Evolutionary conservation across 352 stramenopile species (phyloP).

Genomic region (Pilasporangium apinafurcum): DNA sequence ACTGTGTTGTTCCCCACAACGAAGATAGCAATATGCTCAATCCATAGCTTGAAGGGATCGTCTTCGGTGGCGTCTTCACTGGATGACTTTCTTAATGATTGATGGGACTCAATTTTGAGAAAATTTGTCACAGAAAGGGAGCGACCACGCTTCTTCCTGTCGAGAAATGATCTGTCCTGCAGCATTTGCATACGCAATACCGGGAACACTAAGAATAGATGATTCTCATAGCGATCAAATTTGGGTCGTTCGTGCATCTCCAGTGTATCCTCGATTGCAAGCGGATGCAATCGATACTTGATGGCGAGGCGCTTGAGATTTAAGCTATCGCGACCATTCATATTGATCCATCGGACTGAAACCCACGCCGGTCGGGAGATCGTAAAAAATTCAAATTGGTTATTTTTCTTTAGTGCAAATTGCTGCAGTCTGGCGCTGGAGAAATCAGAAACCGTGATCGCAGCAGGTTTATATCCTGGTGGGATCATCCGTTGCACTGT

Average conservation of each 20-base stretch:
- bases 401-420: conserved; percentile 40
- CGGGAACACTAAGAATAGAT: conserved; percentile 81
- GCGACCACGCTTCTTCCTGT: conserved; percentile 26
- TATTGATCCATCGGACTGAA: conserved; percentile 85
- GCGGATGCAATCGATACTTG: conserved; percentile 82
- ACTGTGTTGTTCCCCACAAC: conserved; percentile 77
- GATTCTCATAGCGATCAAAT: conserved; percentile 79
- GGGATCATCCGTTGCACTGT: conserved; percentile 55
- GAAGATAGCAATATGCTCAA: conserved; percentile 83
- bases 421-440: conserved; percentile 65
- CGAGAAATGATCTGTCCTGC: conserved; percentile 21
- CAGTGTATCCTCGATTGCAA: conserved; percentile 83
- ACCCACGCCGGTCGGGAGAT: conserved; percentile 65
- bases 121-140: conserved; percentile 27
- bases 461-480: conserved; percentile 37
- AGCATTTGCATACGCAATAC: conserved; percentile 68
- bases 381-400: conserved; percentile 73
- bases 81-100: background rate
- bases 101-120: conserved; percentile 30
- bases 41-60: conserved; percentile 68
- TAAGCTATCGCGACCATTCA: conserved; percentile 70
- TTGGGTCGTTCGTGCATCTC: conserved; percentile 85
- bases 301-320: conserved; percentile 84
- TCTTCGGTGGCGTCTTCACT: conserved; percentile 27
- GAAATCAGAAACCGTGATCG: conserved; percentile 75